Conservation (phyloP, 352 stramenopile species). For the Globisporangium alternatum region DNA sequence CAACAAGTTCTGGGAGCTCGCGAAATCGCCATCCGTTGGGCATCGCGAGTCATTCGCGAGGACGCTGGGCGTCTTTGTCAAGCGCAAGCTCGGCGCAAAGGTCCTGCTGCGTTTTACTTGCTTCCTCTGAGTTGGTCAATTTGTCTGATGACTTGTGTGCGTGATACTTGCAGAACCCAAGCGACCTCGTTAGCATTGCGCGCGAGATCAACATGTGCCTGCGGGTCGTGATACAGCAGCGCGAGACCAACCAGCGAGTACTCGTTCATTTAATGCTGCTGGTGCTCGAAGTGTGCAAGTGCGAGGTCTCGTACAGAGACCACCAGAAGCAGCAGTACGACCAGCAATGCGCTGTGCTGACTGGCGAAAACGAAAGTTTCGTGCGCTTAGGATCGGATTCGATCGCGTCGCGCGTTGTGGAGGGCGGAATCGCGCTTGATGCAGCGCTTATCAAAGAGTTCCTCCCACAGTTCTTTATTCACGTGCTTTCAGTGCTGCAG, state of each 20-base stretch:
- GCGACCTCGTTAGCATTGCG: slow-evolving; percentile 10
- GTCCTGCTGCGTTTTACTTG: slow-evolving; percentile 3
- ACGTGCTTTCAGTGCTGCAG: slow-evolving; percentile 29
- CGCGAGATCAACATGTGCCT: slow-evolving; percentile 42
- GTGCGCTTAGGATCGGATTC: slow-evolving; percentile 24
- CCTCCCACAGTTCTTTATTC: slow-evolving; percentile 31
- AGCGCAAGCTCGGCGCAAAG: slow-evolving; percentile 28
- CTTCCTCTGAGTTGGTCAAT: not conserved
- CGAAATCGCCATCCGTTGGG: slow-evolving; percentile 12
- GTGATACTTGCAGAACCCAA: not conserved
- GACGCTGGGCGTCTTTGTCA: slow-evolving; percentile 36
- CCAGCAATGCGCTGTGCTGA: not conserved
- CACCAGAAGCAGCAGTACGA: slow-evolving; percentile 24
- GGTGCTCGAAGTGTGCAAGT: slow-evolving; percentile 32
- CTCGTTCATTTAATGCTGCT: slow-evolving; percentile 31
- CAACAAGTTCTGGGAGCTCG: slow-evolving; percentile 39
- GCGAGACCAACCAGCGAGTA: slow-evolving; percentile 28
- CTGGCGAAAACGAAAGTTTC: not conserved
- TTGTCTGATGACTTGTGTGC: not conserved
- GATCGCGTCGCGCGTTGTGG: slow-evolving; percentile 29
- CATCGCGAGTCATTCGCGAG: slow-evolving; percentile 30
- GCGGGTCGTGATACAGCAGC: slow-evolving; percentile 24
- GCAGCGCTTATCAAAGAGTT: slow-evolving; percentile 23
- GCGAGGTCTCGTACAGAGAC: slow-evolving; percentile 36
- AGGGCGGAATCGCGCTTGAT: slow-evolving; percentile 33